Percentiles rank a stretch among this genome's conserved stretches.
Conservation (phyloP, 2,329 filamentous ascomycete species). For the Penicillium sclerotiorum region DNA sequence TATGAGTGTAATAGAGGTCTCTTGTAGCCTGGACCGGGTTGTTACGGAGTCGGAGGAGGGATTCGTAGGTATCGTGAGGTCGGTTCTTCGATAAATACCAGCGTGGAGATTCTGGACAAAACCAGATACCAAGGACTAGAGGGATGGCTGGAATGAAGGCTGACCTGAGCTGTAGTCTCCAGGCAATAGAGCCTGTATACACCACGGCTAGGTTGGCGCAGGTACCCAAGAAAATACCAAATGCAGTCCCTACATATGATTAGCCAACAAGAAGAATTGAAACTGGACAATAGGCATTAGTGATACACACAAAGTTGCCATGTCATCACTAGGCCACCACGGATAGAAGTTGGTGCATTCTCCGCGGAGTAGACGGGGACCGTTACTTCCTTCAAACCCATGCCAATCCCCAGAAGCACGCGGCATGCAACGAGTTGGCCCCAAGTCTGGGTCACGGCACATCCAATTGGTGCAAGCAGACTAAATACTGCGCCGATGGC, state of each 20-base stretch:
- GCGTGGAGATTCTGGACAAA: constrained; percentile 46
- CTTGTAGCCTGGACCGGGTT: constrained; percentile 38
- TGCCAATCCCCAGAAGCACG: constrained; percentile 38
- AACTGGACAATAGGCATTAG: too few relatives aligned
- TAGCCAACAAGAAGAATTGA: too few relatives aligned
- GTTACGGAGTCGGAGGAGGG: constrained; percentile 39
- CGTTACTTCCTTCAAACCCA: constrained; percentile 44
- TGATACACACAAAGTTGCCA: constrained; percentile 63
- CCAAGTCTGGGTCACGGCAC: constrained; percentile 20
- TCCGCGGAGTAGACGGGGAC: constrained; percentile 60
- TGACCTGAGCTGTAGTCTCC: constrained; percentile 51
- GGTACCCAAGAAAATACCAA: constrained; percentile 44
- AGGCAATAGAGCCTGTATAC: constrained; percentile 42
- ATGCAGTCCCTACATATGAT: too few relatives aligned
- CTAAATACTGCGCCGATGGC: constrained; percentile 22
- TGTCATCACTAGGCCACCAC: constrained; percentile 57
- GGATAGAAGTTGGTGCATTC: constrained; percentile 55
- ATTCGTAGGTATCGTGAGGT: constrained; percentile 32
- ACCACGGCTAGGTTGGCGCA: constrained; percentile 47
- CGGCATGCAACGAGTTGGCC: constrained; percentile 19
- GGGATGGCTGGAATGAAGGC: constrained; percentile 53
- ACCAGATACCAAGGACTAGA: constrained; percentile 49
- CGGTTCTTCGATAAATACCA: constrained; percentile 39
- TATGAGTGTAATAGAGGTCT: constrained; percentile 33
- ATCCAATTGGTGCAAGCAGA: constrained; percentile 20